Percentiles rank a stretch among this genome's conserved stretches.
phyloP scores from a whole-genome alignment of 805 yeast genomes.

The Kodamaea lidongshanica region DNA sequence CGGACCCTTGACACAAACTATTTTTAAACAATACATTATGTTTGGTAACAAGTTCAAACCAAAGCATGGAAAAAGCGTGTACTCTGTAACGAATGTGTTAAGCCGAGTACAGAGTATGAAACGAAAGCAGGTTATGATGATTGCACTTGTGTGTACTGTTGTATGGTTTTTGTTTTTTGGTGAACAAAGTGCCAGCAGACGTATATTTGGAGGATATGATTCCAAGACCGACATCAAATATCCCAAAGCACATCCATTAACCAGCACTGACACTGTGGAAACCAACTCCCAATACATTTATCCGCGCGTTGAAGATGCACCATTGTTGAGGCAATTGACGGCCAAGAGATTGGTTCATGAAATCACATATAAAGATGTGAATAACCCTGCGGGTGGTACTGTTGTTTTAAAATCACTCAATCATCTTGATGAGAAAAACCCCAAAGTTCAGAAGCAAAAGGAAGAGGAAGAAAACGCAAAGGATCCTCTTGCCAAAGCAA shows the following conservation, averaged over 20 bases:
- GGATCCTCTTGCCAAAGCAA: slow-evolving; percentile 40
- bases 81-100: slow-evolving; percentile 29
- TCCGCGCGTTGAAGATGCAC: slow-evolving; percentile 73
- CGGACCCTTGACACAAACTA: background rate
- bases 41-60: slow-evolving; percentile 22
- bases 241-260: slow-evolving; percentile 30
- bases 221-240: slow-evolving; percentile 12
- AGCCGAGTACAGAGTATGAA: slow-evolving; percentile 9
- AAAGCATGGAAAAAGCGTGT: slow-evolving; percentile 16
- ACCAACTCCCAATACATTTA: slow-evolving; percentile 52
- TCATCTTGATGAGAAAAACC: slow-evolving; percentile 38
- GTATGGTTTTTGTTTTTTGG: slow-evolving; percentile 18
- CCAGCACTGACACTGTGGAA: slow-evolving; percentile 29
- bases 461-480: slow-evolving; percentile 45
- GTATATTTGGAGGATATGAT: slow-evolving; percentile 4
- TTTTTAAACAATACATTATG: slow-evolving; percentile 1
- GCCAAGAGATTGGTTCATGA: slow-evolving; percentile 46
- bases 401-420: slow-evolving; percentile 34
- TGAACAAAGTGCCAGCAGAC: slow-evolving; percentile 14
- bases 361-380: slow-evolving; percentile 42
- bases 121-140: slow-evolving; percentile 13
- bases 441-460: slow-evolving; percentile 26
- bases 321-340: slow-evolving; percentile 51
- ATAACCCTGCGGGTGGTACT: slow-evolving; percentile 32
- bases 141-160: slow-evolving; percentile 12